Conservation (phyloP, 2,329 filamentous ascomycete genomes). For the Fusarium sp. region DNA sequence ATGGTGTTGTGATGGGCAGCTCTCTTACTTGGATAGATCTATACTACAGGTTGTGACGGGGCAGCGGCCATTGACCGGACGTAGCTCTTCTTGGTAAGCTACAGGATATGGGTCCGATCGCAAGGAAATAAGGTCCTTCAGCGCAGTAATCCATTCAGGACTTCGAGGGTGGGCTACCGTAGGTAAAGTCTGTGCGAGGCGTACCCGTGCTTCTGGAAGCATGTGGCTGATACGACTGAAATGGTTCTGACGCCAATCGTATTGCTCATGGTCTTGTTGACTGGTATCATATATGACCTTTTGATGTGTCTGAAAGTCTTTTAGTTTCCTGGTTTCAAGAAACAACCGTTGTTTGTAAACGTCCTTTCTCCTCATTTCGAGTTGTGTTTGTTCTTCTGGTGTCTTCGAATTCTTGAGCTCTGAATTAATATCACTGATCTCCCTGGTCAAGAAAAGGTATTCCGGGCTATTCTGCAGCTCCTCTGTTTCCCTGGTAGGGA, state of each 20-base stretch:
- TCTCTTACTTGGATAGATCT: background rate
- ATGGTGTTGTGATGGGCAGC: background rate
- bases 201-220: background rate
- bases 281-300: background rate
- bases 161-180: background rate
- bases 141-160: background rate
- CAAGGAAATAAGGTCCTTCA: background rate
- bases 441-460: background rate
- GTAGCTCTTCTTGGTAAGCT: background rate
- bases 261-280: background rate
- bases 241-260: background rate
- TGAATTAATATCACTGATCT: background rate
- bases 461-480: background rate
- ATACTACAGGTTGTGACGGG: background rate
- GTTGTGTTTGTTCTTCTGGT: background rate
- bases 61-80: background rate
- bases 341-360: background rate
- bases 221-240: background rate
- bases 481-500: background rate
- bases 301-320: background rate
- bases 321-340: background rate
- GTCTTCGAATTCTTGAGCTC: background rate
- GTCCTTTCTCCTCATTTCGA: background rate
- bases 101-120: background rate
- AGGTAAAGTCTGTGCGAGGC: background rate